Base-by-base conservation (phyloP, 192 early-diverging fungal genomes). In the Radiomyces spectabilis region DNA sequence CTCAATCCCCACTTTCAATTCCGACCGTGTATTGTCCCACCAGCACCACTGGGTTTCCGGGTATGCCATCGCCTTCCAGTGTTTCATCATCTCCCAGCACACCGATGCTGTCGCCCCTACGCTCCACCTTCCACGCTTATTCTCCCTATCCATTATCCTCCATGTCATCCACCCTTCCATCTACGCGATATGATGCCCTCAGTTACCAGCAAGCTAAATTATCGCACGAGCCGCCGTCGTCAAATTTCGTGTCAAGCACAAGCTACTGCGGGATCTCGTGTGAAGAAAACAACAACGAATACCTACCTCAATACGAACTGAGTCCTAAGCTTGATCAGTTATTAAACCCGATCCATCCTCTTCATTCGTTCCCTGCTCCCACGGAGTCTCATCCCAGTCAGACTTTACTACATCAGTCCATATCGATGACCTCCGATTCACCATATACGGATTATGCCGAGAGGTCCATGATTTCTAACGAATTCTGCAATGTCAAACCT, bases 341-440 rank as follows among this genome's bases (percentile, higher is more conserved):
- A 29, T 30, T 57, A 13, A 57, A 57, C 29, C 55, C 55, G 0
- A 34, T 57, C 22, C 55, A 57, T 48, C 55, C 55, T 10, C 34
- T 57, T 7, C 44, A 57, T 51, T 19, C 16, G 18, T 26, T 6
- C 1, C 6, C 16, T 45, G 3, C 21, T 5, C 13, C 43, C 6
- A 45, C 3, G 21, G 21, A 13, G 18, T 19, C 27, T 15, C 15
- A 26, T 45, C 21, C 13, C 43, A 21, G 22, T 21, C 43, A 21
- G 13, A 26, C 16, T 12, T 12, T 45, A 45, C 15, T n/a, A n/a
- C n/a, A n/a, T n/a, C n/a, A n/a, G n/a, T n/a, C n/a, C n/a, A n/a
- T n/a, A n/a, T n/a, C n/a, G n/a, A n/a, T n/a, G n/a, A 4, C 13
- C 43, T 26, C 19, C 43, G 13, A 9, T 6, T 45, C 4, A 1